Conservation (phyloP, 805 yeast species). For the Sugiyamaella marilandica region DNA sequence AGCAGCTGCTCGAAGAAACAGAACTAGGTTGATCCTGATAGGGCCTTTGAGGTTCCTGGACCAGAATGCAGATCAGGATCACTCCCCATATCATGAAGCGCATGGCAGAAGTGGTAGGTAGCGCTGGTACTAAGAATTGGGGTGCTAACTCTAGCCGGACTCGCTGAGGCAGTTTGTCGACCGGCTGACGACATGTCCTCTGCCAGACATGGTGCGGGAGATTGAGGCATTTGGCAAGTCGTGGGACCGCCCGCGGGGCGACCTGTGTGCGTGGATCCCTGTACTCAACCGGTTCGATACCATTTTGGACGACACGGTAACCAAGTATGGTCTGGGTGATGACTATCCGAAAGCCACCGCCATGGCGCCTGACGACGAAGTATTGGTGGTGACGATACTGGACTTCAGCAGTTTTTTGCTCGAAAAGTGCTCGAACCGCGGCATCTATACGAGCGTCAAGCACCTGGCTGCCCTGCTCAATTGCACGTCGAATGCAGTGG, state of each 20-base stretch:
- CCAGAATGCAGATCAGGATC: conserved; percentile 21
- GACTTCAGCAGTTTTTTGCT: conserved; percentile 59
- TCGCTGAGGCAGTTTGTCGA: conserved; percentile 19
- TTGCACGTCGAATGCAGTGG: conserved; percentile 55
- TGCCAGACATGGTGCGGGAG: conserved; percentile 38
- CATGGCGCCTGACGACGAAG: conserved; percentile 45
- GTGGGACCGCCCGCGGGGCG: conserved; percentile 65
- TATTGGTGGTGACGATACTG: conserved; percentile 47
- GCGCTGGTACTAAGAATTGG: background rate
- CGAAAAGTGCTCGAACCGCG: conserved; percentile 63
- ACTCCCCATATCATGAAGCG: conserved; percentile 23
- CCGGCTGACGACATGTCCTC: conserved; percentile 27
- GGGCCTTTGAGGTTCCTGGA: background rate
- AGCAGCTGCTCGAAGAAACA: too few relatives aligned
- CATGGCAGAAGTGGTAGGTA: conserved; percentile 23
- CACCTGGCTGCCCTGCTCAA: conserved; percentile 54
- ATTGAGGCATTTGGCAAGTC: conserved; percentile 35
- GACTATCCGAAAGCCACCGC: conserved; percentile 44
- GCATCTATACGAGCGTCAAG: conserved; percentile 62
- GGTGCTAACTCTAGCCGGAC: conserved; percentile 13
- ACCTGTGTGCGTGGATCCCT: conserved; percentile 70
- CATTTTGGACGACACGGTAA: conserved; percentile 50
- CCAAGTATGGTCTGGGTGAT: conserved; percentile 48
- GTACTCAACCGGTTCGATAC: conserved; percentile 72
- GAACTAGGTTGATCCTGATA: too few relatives aligned